These are phyloP conservation scores for Cubamyces lactineus DNA, from an alignment of 768 basidiomycete species.

Conservation along the genomic window DNA sequence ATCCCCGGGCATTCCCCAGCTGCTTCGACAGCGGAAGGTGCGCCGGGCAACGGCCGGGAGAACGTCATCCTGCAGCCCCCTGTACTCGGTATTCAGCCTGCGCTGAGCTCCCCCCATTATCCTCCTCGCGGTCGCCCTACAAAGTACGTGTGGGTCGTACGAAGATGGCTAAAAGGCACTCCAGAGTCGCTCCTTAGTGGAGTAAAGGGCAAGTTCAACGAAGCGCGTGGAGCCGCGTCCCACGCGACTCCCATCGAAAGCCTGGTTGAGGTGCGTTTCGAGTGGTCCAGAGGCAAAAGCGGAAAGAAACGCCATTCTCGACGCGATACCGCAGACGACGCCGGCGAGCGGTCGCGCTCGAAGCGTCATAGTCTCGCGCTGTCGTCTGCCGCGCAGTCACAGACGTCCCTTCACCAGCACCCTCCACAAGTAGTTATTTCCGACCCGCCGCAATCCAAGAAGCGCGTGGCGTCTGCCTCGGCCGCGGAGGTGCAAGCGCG, in stretches of 20 bases:
- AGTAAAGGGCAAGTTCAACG: slow-evolving; percentile 44
- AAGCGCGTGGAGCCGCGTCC: slow-evolving; percentile 23
- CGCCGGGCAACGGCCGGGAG: slow-evolving; percentile 9
- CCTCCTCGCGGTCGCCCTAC: slow-evolving; percentile 44
- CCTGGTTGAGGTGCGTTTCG: slow-evolving; percentile 70
- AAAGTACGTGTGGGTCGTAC: slow-evolving; percentile 76
- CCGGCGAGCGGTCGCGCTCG: slow-evolving; percentile 12
- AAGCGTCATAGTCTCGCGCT: slow-evolving; percentile 20
- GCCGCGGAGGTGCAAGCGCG: slow-evolving; percentile 11
- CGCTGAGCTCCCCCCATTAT: slow-evolving; percentile 52
- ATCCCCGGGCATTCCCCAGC: slow-evolving; percentile 9
- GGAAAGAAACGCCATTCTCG: slow-evolving; percentile 28
- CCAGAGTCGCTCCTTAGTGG: slow-evolving; percentile 50
- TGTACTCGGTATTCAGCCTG: slow-evolving; percentile 72
- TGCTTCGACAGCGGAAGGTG: slow-evolving; percentile 17
- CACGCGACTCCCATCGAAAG: slow-evolving; percentile 29
- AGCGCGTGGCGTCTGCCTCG: slow-evolving; percentile 21
- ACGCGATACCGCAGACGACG: slow-evolving; percentile 30
- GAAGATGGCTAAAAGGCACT: slow-evolving; percentile 71
- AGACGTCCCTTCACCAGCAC: slow-evolving; percentile 23
- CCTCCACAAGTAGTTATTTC: slow-evolving; percentile 4
- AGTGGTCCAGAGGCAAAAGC: slow-evolving; percentile 66
- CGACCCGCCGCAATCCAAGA: slow-evolving; percentile 13
- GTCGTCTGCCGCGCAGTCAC: slow-evolving; percentile 27
- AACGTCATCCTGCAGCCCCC: slow-evolving; percentile 42